Base-by-base conservation (phyloP, 257 asterid genomes). In the Lavandula angustifolia region DNA sequence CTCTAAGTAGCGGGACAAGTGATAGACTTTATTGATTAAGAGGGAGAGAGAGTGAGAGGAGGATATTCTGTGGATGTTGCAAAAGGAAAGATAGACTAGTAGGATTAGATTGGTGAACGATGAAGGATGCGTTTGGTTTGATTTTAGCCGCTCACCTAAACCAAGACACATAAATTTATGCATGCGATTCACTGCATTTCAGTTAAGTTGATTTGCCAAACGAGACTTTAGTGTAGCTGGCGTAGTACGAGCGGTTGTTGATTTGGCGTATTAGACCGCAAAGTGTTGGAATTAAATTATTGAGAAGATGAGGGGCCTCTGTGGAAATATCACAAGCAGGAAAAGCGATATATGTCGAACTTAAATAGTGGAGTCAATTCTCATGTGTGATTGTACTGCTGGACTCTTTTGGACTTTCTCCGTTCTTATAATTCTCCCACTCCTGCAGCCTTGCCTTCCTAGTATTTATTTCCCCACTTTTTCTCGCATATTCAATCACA, bases 131-230 rank as follows among this genome's bases (percentile, higher is more conserved):
- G 63, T 61, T 74, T 57, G 76, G 68, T 42, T 18, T 56, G 77
- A 74, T 78, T 66, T 62, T 27, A 2, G 70, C 46, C 9, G 43
- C 38, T 52, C 56, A 69, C 74, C 73, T 69, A 64, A 69, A 53
- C 56, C 76, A 68, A 62, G 62, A 47, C 52, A 1, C 7, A 34
- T 7, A 34, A 34, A 34, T 34, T 22, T 22, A 22, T 18, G 67
- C 72, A 50, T 65, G 68, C 63, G 9, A 59, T 62, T 76, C 50
- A 37, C 54, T 46, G 51, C 68, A 55, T 57, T 51, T 43, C 13
- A 0, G 3, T 2, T 52, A 12, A 29, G 2, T 10, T 52, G 64
- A 54, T n/a, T 27, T 32, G 60, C 17, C 47, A 60, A 32, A 38
- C 27, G 34, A 57, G 31, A 32, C 16, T 64, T 42, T 54, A 16